A percentile compares a stretch with the other conserved stretches of the same genome.
phyloP scores from a whole-genome alignment of 768 basidiomycete species.

The Psilocybe sp. region DNA sequence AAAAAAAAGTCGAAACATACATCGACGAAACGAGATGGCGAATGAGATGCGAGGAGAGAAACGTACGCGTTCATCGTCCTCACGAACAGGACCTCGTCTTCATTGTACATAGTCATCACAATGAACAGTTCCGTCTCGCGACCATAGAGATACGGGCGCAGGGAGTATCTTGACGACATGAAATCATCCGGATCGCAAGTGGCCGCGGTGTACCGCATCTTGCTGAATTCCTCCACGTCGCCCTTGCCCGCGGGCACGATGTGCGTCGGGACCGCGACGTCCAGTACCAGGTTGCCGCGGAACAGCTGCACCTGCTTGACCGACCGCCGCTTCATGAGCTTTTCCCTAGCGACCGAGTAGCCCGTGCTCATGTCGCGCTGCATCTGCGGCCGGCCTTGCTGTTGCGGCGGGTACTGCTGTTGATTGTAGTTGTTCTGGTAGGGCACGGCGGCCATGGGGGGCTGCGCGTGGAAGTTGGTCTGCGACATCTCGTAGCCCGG shows the following conservation, averaged over 20 bases:
- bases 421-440: slow-evolving; percentile 32
- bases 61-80: slow-evolving; percentile 84
- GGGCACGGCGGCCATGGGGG: slow-evolving; percentile 55
- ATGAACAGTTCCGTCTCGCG: slow-evolving; percentile 91
- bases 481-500: slow-evolving; percentile 58
- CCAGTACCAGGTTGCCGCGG: slow-evolving; percentile 83
- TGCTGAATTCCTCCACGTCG: slow-evolving; percentile 70
- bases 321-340: slow-evolving; percentile 79
- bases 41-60: slow-evolving; percentile 6
- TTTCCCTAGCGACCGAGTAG: slow-evolving; percentile 69
- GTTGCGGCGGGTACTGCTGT: slow-evolving; percentile 61
- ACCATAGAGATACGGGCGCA: slow-evolving; percentile 74
- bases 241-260: slow-evolving; percentile 69
- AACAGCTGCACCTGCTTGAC: slow-evolving; percentile 77
- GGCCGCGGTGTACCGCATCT: slow-evolving; percentile 86
- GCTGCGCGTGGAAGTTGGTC: slow-evolving; percentile 32
- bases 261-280: slow-evolving; percentile 75
- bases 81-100: slow-evolving; percentile 77
- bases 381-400: slow-evolving; percentile 38
- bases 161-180: slow-evolving; percentile 70
- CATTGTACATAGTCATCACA: slow-evolving; percentile 97
- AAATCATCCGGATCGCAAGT: slow-evolving; percentile 91
- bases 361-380: slow-evolving; percentile 50
- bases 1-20: not conserved
- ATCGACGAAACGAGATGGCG: not conserved